Percentiles rank a stretch among this genome's conserved stretches.
phyloP scores from a whole-genome alignment of 2,329 filamentous ascomycete genomes.

The Neonectria coccinea region DNA sequence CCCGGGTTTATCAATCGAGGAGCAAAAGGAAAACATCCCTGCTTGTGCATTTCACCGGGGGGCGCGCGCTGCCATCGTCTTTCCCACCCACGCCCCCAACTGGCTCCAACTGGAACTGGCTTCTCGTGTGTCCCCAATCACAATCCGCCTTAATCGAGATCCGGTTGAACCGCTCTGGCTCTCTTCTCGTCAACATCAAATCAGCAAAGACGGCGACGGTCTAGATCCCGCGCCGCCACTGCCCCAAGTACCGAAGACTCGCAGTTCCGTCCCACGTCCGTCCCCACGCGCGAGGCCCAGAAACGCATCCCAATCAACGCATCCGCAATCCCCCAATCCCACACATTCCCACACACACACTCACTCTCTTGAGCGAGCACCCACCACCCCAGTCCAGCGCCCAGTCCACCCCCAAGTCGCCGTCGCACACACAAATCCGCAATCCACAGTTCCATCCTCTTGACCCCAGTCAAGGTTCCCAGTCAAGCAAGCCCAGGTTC shows the following conservation, averaged over 20 bases:
- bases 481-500: constrained; percentile 9
- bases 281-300: constrained; percentile 20
- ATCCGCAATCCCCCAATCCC: constrained; percentile 23
- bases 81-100: constrained; percentile 10
- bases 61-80: constrained; percentile 22
- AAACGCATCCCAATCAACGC: constrained; percentile 9
- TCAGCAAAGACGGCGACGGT: constrained; percentile 7
- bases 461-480: constrained; percentile 21
- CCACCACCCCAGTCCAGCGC: constrained; percentile 17
- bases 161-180: constrained; percentile 3
- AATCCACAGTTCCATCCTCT: constrained; percentile 18
- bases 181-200: not conserved
- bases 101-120: constrained; percentile 12
- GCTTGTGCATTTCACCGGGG: constrained; percentile 26
- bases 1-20: constrained; percentile 15
- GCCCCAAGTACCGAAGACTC: not conserved
- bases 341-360: constrained; percentile 20
- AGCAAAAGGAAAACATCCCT: constrained; percentile 26
- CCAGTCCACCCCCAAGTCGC: constrained; percentile 16
- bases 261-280: constrained; percentile 26
- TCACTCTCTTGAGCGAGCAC: constrained; percentile 6
- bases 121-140: constrained; percentile 18
- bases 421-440: constrained; percentile 16
- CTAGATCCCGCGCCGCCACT: constrained; percentile 8
- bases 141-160: constrained; percentile 11